A percentile compares a stretch with the other conserved stretches of the same genome.
Conservation (phyloP, 2,329 filamentous ascomycete genomes). For the Cordyceps militaris region DNA sequence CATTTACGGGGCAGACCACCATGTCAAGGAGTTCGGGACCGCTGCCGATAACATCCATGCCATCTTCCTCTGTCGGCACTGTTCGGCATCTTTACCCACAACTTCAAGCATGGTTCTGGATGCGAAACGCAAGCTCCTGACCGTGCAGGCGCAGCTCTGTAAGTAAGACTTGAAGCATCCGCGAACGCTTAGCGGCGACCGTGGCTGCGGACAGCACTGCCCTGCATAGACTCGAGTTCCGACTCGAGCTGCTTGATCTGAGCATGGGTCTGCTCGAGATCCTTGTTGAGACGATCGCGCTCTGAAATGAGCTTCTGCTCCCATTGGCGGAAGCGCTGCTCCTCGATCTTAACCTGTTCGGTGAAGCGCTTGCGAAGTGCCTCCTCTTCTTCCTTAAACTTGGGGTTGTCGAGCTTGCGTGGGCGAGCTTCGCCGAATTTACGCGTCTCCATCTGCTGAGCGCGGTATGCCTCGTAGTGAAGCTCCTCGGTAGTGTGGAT, state of each 20-base stretch:
- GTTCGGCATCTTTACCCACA: constrained; percentile 26
- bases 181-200: constrained; percentile 66
- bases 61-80: constrained; percentile 19
- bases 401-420: constrained; percentile 98
- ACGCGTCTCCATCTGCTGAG: constrained; percentile 98
- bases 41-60: constrained; percentile 24
- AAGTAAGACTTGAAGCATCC: constrained; percentile 6
- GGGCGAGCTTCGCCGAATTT: constrained; percentile 98
- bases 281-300: constrained; percentile 98
- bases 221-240: constrained; percentile 91
- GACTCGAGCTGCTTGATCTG: constrained; percentile 85
- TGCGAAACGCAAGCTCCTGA: constrained; percentile 17
- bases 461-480: constrained; percentile 98
- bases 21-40: background rate
- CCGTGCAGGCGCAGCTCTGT: constrained; percentile 24
- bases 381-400: constrained; percentile 99
- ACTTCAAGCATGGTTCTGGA: constrained; percentile 24
- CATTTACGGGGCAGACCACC: background rate
- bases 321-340: constrained; percentile 98
- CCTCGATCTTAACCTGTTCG: constrained; percentile 99
- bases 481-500: constrained; percentile 99
- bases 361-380: constrained; percentile 97
- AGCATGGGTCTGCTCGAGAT: constrained; percentile 95
- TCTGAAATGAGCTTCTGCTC: constrained; percentile 99
- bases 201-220: constrained; percentile 81